Base-by-base conservation (phyloP, 495 filamentous ascomycete species). In the Rhypophila decipiens region DNA sequence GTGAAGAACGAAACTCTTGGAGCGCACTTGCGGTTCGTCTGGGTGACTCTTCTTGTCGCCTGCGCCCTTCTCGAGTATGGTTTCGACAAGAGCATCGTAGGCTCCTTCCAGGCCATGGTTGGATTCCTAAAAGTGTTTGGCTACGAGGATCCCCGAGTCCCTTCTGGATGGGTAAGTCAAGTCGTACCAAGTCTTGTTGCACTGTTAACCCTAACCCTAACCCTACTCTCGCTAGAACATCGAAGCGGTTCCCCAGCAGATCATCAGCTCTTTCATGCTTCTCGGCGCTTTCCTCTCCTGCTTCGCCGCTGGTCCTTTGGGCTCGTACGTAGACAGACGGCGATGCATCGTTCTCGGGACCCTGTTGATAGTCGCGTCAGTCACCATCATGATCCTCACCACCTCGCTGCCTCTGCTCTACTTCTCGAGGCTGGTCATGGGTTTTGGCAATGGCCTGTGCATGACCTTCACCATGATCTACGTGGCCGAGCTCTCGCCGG, bases 21-120 rank as follows among this genome's bases (percentile, higher is more conserved):
- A 21, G 45, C 45, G 12, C 45, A 47, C 34, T 18, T 47, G 7
- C 19, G 45, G 34, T 40, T 47, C 45, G 2, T 47, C 5, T 47
- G 45, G 45, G 37, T 47, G 19, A 47, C 35, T n/a, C 7, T 47
- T 31, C 45, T 47, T 13, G 45, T 33, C 21, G 37, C 21, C 21
- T 47, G 45, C 24, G 45, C 45, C 5, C 36, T 47, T 20, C 45
- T 49, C 38, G 39, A 50, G 33, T 50, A 50, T 35, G 47, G 47
- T 41, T 39, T 50, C 33, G 47, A 50, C 40, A n/a, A 38, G 22
- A 34, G 40, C 22, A 33, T 44, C 22, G n/a, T 50, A 7, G 47
- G 35, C 17, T 31, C 24, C 40, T 39, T 50, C 33, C 47, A 50
- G 40, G 47, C 47, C 40, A 50, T 50, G 47, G 23, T 41, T 18